phyloP scores from a whole-genome alignment of 2,329 filamentous ascomycete species.

The Ambrosiella cleistominuta region DNA sequence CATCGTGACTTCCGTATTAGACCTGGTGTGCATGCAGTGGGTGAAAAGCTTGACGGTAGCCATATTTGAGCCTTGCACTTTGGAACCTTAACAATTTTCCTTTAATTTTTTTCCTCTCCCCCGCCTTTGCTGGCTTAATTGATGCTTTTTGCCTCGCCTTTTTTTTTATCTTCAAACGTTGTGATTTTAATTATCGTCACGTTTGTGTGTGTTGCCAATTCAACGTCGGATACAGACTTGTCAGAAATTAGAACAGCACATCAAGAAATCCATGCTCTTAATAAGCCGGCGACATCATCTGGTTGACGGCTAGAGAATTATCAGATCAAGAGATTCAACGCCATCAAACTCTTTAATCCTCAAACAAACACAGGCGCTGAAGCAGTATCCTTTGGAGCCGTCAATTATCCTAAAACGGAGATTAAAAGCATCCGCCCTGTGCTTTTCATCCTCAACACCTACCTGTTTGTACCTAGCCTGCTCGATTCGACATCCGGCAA shows the following conservation, averaged over 20 bases:
- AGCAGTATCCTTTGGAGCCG: background rate
- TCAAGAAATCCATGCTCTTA: background rate
- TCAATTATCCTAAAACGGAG: background rate
- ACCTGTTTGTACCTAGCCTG: background rate
- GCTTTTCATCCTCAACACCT: background rate
- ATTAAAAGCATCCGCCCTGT: background rate
- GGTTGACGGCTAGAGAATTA: background rate
- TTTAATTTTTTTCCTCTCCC: background rate
- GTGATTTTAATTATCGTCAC: no score
- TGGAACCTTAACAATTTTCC: background rate
- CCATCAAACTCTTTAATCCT: no score
- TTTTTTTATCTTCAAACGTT: no score
- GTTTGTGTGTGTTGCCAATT: no score
- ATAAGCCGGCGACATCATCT: background rate
- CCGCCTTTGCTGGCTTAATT: background rate
- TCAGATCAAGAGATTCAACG: no score
- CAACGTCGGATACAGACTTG: background rate
- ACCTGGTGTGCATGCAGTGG: background rate
- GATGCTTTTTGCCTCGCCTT: no score
- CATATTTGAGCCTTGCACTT: background rate
- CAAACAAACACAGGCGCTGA: no score
- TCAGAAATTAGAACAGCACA: background rate
- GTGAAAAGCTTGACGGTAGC: background rate
- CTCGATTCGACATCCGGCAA: background rate
- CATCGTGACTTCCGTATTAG: conserved; percentile 1